A percentile compares a stretch with the other conserved stretches of the same genome.
Evolutionary conservation across 768 basidiomycete genomes (phyloP).

Genomic region (Suillus weaverae): DNA sequence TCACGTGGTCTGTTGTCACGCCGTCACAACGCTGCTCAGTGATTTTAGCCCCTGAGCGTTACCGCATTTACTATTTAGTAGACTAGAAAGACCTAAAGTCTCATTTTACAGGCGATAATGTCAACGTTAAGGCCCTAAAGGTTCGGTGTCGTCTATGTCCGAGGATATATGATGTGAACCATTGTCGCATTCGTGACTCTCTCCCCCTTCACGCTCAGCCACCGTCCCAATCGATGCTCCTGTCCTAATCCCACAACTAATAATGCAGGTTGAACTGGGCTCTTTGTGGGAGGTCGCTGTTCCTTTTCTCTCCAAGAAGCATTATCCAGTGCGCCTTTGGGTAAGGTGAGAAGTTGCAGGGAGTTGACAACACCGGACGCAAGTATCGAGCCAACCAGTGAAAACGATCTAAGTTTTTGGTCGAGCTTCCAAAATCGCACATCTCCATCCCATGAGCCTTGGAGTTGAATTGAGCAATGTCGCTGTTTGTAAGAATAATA

Average conservation of each 20-base stretch:
- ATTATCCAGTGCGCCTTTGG: conserved; percentile 40
- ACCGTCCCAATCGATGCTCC: conserved; percentile 88
- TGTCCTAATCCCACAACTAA: conserved; percentile 82
- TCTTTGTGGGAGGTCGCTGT: conserved; percentile 9
- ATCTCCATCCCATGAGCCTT: conserved; percentile 92
- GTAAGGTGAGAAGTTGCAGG: conserved; percentile 71
- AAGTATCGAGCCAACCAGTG: conserved; percentile 59
- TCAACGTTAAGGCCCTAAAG: background rate
- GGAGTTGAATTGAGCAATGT: conserved; percentile 5
- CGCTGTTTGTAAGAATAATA: background rate
- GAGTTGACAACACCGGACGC: conserved; percentile 87
- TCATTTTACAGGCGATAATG: background rate
- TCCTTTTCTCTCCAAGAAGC: conserved; percentile 41
- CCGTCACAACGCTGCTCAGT: background rate
- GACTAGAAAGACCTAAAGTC: background rate
- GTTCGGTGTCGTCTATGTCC: conserved; percentile 21
- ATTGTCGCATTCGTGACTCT: conserved; percentile 74
- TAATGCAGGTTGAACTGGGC: conserved; percentile 40
- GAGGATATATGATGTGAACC: conserved; percentile 57
- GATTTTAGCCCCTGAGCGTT: background rate
- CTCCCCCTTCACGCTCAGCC: conserved; percentile 73
- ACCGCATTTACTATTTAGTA: background rate
- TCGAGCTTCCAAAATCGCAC: conserved; percentile 93
- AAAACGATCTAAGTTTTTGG: conserved; percentile 73
- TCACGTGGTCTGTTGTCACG: background rate